Evolutionary conservation across 257 asterid genomes (phyloP).

Genomic region (Nicotiana tomentosiformis): DNA sequence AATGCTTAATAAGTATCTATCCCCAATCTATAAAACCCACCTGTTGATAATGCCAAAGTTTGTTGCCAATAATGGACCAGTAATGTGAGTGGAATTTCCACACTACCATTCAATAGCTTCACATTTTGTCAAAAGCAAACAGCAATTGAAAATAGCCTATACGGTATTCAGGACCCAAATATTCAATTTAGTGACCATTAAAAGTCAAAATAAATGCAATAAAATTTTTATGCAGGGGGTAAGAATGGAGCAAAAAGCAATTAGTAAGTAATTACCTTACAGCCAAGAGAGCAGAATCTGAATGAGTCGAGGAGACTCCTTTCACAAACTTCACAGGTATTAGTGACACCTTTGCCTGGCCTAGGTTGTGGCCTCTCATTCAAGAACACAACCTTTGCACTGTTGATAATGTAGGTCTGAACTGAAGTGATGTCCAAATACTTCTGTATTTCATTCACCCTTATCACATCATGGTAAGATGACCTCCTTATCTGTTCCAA

Average conservation of each 20-base stretch:
- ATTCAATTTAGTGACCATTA: background rate
- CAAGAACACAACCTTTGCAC: slow-evolving; percentile 79
- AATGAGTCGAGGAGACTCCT: slow-evolving; percentile 79
- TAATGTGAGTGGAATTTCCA: background rate
- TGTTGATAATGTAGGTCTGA: slow-evolving; percentile 77
- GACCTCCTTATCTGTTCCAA: slow-evolving; percentile 70
- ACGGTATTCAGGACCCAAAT: background rate
- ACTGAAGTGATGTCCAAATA: slow-evolving; percentile 61
- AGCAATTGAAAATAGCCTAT: background rate
- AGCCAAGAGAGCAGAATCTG: slow-evolving; percentile 88
- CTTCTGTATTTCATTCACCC: slow-evolving; percentile 78
- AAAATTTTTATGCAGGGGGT: background rate
- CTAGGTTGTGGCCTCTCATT: slow-evolving; percentile 86
- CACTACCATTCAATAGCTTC: background rate
- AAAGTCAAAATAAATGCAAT: background rate
- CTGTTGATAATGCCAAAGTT: slow-evolving; percentile 3
- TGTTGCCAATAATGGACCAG: slow-evolving; percentile 5
- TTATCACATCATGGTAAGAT: slow-evolving; percentile 81
- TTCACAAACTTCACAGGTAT: slow-evolving; percentile 74
- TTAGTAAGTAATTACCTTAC: slow-evolving; percentile 46
- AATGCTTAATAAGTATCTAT: background rate
- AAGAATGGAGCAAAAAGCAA: background rate
- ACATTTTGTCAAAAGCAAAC: background rate
- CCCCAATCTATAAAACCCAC: background rate
- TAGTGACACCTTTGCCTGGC: slow-evolving; percentile 84